Evolutionary conservation across 805 yeast species (phyloP), one percentile per base, ranked within the genome.

Genomic region (Starmerella stellata): DNA sequence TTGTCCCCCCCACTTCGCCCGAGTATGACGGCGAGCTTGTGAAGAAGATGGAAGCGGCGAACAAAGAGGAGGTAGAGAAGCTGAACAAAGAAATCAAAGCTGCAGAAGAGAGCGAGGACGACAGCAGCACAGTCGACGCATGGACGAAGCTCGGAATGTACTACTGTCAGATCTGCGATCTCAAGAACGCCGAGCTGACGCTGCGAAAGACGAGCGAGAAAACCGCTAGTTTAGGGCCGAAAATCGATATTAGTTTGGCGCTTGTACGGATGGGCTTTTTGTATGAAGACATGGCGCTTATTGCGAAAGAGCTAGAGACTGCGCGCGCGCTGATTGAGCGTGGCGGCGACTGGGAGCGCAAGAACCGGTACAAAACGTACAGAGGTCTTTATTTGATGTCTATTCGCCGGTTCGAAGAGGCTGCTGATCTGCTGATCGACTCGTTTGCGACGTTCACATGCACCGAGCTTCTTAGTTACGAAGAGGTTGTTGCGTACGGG

Each of bases 271-370:
- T 90, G 39, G 95, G 93, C n/a, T 75, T 83, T 51, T 83, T 90
- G 57, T 87, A 69, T 58, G 75, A 76, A 52, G 93, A 90, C 60
- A 74, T 74, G 54, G 58, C 62, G 4, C 72, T 71, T 46, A 76
- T 78, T 34, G 69, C 75, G 42, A 72, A 73, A 50, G 75, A 76
- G 52, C 68, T 90, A 47, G 87, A 77, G 39, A 74, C 74, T 49
- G 74, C 77, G 16, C 74, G 78, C 53, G 53, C 63, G 19, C 68
- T 81, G 56, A 82, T 90, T 52, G 96, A 87, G 52, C 79, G 82
- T 53, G 98, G 96, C 40, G 98, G 98, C 45, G 98, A 90, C 58
- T 90, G 98, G 98, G 98, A 90, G 62, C 79, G 98, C 60, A 75
- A 94, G 53, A 90, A 90, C 62, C 66, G 95, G 49, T 82, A 72